Conservation (phyloP, 306 rosid genomes). For the Senna tora region DNA sequence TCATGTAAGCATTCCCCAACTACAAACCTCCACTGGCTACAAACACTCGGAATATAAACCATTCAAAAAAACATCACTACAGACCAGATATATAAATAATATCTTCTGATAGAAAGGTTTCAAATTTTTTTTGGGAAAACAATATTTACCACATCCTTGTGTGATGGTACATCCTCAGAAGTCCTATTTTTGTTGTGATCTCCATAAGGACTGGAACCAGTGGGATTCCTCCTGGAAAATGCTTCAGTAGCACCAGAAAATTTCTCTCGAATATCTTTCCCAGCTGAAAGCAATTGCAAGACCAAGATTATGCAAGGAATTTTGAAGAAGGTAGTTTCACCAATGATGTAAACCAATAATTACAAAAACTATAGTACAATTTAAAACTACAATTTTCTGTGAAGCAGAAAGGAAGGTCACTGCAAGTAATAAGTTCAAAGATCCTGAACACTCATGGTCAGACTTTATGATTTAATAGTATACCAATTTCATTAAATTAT, state of each 20-base stretch:
- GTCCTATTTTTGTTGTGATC: conserved; percentile 68
- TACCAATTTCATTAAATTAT: conserved; percentile 35
- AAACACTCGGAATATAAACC: not conserved
- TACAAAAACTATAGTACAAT: conserved; percentile 1
- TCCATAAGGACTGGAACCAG: conserved; percentile 65
- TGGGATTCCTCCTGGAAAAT: conserved; percentile 66
- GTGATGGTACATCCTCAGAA: conserved; percentile 57
- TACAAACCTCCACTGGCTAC: not conserved
- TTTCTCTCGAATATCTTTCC: conserved; percentile 86
- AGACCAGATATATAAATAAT: conserved; percentile 6
- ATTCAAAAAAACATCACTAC: not conserved
- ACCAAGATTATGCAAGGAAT: conserved; percentile 36
- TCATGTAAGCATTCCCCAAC: not conserved
- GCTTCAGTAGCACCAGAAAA: conserved; percentile 89
- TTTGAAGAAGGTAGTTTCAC: conserved; percentile 33
- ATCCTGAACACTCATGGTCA: conserved; percentile 13
- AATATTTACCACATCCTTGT: conserved; percentile 70
- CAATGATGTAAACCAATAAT: not conserved
- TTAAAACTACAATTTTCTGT: conserved; percentile 1
- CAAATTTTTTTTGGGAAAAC: conserved; percentile 27
- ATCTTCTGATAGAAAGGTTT: not conserved
- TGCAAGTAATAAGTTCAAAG: conserved; percentile 13
- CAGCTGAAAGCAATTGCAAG: conserved; percentile 60
- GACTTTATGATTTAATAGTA: conserved; percentile 25
- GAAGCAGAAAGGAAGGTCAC: conserved; percentile 20